A percentile compares a stretch with the other conserved stretches of the same genome.
Evolutionary conservation across 2,329 filamentous ascomycete species (phyloP).

Genomic region (Cercospora citrullina): DNA sequence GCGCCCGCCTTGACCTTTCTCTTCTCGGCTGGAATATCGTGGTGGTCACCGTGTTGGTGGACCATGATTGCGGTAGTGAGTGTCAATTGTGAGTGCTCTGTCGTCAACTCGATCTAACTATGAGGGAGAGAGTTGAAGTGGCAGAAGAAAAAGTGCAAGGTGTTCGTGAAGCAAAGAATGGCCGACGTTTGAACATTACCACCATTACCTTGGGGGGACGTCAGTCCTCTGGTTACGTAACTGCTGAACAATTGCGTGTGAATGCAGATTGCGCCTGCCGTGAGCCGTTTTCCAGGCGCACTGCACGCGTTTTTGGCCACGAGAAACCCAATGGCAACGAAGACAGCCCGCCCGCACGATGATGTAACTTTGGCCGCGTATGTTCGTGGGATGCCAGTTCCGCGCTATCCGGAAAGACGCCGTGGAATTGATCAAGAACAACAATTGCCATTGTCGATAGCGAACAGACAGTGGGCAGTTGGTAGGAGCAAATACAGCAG

Average conservation of each 20-base stretch:
- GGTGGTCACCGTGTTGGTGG: constrained; percentile 43
- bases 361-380: constrained; percentile 7
- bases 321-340: neutral
- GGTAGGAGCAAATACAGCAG: neutral
- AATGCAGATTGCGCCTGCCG: neutral
- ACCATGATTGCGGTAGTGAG: constrained; percentile 28
- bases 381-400: neutral
- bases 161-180: neutral
- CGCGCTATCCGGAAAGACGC: neutral
- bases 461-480: neutral
- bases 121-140: neutral
- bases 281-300: neutral
- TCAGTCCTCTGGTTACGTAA: neutral
- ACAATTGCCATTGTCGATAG: neutral
- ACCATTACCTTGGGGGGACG: no score
- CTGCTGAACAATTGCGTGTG: neutral
- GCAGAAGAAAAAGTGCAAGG: neutral
- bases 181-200: neutral
- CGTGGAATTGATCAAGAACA: neutral
- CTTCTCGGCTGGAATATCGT: constrained; percentile 54
- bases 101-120: neutral
- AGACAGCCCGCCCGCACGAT: neutral
- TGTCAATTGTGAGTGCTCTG: neutral
- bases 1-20: constrained; percentile 52
- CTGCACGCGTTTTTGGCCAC: neutral